Evolutionary conservation across 768 basidiomycete species (phyloP).

Genomic region (Chalciporus sphaerocephalus): DNA sequence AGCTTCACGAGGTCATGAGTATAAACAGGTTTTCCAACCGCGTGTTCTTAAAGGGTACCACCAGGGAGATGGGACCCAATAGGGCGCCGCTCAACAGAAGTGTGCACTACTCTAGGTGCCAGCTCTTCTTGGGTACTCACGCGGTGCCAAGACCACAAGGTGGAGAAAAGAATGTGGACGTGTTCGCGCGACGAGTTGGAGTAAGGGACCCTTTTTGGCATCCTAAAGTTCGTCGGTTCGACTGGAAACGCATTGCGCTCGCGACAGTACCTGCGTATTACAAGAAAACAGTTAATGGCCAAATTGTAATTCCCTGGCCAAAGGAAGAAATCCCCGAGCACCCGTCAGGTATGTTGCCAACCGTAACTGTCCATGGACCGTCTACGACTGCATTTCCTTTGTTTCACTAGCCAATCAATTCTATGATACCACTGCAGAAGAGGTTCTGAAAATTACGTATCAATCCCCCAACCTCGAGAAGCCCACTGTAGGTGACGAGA

Average conservation of each 20-base stretch:
- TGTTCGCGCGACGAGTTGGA: constrained; percentile 71
- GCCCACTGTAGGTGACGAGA: constrained; percentile 42
- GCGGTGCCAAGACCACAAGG: constrained; percentile 32
- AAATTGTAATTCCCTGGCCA: constrained; percentile 69
- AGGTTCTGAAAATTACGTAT: constrained; percentile 69
- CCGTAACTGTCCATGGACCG: not conserved
- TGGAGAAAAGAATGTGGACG: constrained; percentile 40
- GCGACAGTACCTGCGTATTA: constrained; percentile 57
- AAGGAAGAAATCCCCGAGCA: constrained; percentile 40
- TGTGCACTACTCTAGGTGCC: constrained; percentile 76
- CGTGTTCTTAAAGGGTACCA: constrained; percentile 50
- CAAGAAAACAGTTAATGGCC: constrained; percentile 29
- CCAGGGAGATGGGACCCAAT: constrained; percentile 18
- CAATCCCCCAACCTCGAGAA: constrained; percentile 48
- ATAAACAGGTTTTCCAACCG: constrained; percentile 71
- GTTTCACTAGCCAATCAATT: constrained; percentile 30
- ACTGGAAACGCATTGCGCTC: constrained; percentile 71
- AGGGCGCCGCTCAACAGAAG: constrained; percentile 29
- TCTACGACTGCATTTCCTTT: not conserved
- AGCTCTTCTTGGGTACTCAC: constrained; percentile 66
- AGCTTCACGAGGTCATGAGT: constrained; percentile 64
- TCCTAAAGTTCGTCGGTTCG: constrained; percentile 48
- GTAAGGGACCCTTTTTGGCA: constrained; percentile 60
- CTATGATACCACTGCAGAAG: constrained; percentile 64
- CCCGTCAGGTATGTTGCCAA: constrained; percentile 22